A percentile compares a stretch with the other conserved stretches of the same genome.
Evolutionary conservation across 208 protist genomes (phyloP).

Genomic region (Porcisia hertigi): DNA sequence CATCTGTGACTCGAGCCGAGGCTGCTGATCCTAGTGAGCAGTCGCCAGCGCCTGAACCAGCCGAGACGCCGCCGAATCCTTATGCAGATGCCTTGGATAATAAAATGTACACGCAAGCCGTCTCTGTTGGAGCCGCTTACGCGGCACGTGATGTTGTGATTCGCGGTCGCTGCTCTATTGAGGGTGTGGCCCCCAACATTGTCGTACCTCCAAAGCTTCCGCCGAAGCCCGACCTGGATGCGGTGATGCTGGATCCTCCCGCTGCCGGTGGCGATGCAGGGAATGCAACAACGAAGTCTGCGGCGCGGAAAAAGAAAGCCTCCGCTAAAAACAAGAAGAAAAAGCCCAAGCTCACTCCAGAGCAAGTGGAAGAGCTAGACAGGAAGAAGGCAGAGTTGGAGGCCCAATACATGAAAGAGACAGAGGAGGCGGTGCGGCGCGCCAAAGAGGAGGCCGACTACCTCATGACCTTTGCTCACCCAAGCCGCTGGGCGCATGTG

Average conservation of each 20-base stretch:
- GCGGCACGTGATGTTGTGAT: constrained; percentile 53
- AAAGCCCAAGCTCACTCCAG: constrained; percentile 56
- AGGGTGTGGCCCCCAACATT: constrained; percentile 64
- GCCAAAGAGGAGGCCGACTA: constrained; percentile 72
- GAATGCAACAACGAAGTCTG: constrained; percentile 5
- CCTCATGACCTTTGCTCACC: constrained; percentile 86
- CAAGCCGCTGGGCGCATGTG: constrained; percentile 71
- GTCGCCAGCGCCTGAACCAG: not conserved
- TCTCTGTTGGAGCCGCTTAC: constrained; percentile 39
- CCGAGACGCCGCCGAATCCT: constrained; percentile 7
- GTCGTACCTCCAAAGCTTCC: constrained; percentile 72
- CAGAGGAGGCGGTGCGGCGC: constrained; percentile 56
- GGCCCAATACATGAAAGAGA: constrained; percentile 58
- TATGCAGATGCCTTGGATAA: constrained; percentile 36
- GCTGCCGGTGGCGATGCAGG: not conserved
- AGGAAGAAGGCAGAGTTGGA: constrained; percentile 57
- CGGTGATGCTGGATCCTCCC: constrained; percentile 15
- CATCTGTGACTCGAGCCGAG: not conserved
- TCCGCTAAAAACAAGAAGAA: constrained; percentile 39
- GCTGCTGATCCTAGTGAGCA: not conserved
- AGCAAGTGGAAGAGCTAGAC: constrained; percentile 73
- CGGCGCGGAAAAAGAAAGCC: constrained; percentile 16
- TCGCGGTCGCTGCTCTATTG: constrained; percentile 45
- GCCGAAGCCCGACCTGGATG: constrained; percentile 27
- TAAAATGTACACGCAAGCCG: constrained; percentile 17